phyloP scores from a whole-genome alignment of 305 asterid species.

The Fraxinus baroniana region DNA sequence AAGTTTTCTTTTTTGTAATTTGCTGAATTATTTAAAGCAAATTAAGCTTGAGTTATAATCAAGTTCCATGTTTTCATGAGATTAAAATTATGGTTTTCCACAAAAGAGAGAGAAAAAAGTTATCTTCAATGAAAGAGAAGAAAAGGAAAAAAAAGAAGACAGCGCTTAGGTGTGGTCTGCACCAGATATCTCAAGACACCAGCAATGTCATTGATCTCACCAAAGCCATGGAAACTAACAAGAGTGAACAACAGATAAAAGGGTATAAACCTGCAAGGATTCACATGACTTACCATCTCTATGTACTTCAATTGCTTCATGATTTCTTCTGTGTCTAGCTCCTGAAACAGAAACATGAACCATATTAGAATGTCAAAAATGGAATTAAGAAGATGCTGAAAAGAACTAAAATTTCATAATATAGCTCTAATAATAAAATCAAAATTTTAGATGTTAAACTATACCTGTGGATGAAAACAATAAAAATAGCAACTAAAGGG shows the following conservation, averaged over 20 bases:
- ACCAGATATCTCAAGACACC: neutral
- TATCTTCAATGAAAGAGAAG: neutral
- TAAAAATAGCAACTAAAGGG: neutral
- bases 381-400: neutral
- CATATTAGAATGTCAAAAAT: neutral
- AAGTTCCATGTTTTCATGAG: neutral
- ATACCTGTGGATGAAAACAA: neutral
- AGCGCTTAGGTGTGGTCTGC: neutral
- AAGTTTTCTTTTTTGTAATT: neutral
- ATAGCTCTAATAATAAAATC: neutral
- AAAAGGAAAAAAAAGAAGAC: neutral
- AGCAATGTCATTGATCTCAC: neutral
- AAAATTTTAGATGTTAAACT: neutral
- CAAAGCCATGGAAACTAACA: neutral
- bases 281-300: slow-evolving; percentile 55
- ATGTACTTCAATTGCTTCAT: slow-evolving; percentile 73
- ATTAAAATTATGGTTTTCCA: neutral
- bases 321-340: slow-evolving; percentile 71
- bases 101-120: neutral
- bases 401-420: neutral
- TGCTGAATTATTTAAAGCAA: neutral
- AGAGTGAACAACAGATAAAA: neutral
- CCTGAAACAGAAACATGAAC: slow-evolving; percentile 50
- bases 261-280: neutral
- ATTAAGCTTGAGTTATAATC: neutral